Evolutionary conservation across 257 asterid species (phyloP).

Genomic region (Capsicum rhomboideum): DNA sequence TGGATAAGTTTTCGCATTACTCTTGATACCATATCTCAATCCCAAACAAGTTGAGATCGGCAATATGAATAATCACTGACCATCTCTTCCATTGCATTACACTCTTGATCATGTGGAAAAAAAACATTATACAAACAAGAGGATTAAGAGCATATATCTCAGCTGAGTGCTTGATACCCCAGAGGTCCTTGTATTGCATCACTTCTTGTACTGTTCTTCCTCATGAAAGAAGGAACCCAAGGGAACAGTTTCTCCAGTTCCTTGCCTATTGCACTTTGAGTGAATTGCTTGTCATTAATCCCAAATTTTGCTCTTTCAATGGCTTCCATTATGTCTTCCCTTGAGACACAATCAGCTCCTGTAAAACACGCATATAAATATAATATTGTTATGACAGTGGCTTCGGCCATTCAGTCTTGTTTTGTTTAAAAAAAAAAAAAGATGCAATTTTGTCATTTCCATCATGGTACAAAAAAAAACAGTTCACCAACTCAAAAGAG

Average conservation of each 20-base stretch:
- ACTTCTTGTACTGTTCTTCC: conserved; percentile 32
- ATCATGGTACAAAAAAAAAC: background rate
- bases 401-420: background rate
- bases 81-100: background rate
- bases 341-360: conserved; percentile 74
- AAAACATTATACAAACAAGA: background rate
- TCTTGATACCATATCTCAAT: background rate
- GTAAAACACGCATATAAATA: conserved; percentile 7
- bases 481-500: background rate
- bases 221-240: conserved; percentile 77
- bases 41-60: background rate
- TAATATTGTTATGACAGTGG: background rate
- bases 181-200: conserved; percentile 45
- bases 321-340: conserved; percentile 95
- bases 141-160: background rate
- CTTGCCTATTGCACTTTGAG: conserved; percentile 40
- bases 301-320: conserved; percentile 91
- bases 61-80: background rate
- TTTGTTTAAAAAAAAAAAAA: background rate
- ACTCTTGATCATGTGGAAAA: background rate
- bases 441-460: background rate
- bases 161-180: conserved; percentile 83
- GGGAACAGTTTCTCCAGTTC: conserved; percentile 78
- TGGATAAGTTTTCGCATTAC: background rate
- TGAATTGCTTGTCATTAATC: conserved; percentile 44